phyloP scores from a whole-genome alignment of 495 filamentous ascomycete species.

The Terfezia boudieri region DNA sequence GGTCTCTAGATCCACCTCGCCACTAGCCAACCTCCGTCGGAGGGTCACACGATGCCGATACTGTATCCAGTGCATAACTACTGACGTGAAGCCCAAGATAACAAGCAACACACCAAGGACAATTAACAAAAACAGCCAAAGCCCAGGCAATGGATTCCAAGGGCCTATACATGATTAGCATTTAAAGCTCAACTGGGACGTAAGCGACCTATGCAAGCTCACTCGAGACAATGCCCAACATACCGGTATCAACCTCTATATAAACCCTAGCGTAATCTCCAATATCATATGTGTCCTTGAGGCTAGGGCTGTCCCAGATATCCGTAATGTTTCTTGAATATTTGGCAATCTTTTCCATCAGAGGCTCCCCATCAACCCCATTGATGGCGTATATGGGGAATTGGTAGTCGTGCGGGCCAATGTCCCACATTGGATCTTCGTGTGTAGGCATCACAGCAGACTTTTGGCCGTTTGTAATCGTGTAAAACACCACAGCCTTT shows the following conservation, averaged over 20 bases:
- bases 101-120: slow-evolving; percentile 51
- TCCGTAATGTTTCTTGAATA: slow-evolving; percentile 52
- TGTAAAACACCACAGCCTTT: slow-evolving; percentile 54
- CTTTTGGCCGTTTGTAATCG: slow-evolving; percentile 26
- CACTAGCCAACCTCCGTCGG: slow-evolving; percentile 42
- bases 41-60: slow-evolving; percentile 39
- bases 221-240: slow-evolving; percentile 30
- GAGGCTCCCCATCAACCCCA: slow-evolving; percentile 33
- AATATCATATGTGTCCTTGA: slow-evolving; percentile 24
- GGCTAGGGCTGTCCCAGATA: slow-evolving; percentile 33
- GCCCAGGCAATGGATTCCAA: slow-evolving; percentile 30
- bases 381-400: slow-evolving; percentile 77
- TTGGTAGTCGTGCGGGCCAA: slow-evolving; percentile 35
- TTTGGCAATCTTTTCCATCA: slow-evolving; percentile 48
- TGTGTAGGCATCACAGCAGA: slow-evolving; percentile 36
- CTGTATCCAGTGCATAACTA: slow-evolving; percentile 53
- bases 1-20: slow-evolving; percentile 58
- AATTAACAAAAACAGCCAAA: slow-evolving; percentile 70
- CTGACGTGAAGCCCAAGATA: slow-evolving; percentile 39
- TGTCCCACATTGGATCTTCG: slow-evolving; percentile 37
- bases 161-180: slow-evolving; percentile 14
- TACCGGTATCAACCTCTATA: slow-evolving; percentile 36
- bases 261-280: slow-evolving; percentile 34
- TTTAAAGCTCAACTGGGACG: too few species aligned
- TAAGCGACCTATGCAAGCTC: slow-evolving; percentile 16